phyloP scores from a whole-genome alignment of 495 filamentous ascomycete species.

The Daldinia vernicosa region DNA sequence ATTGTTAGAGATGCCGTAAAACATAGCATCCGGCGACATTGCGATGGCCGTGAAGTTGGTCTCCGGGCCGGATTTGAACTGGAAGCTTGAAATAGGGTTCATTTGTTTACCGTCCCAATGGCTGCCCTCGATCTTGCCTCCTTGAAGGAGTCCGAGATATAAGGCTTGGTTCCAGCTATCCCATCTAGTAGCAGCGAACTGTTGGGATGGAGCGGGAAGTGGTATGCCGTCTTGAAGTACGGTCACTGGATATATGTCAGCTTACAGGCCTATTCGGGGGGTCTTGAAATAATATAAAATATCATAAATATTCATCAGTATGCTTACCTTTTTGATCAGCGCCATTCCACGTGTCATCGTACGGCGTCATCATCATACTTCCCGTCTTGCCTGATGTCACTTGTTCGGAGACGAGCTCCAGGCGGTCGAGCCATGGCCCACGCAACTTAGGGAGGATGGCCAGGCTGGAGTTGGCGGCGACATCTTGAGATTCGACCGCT shows the following conservation, averaged over 20 bases:
- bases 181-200: slow-evolving; percentile 38
- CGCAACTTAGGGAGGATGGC: slow-evolving; percentile 31
- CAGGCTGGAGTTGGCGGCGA: slow-evolving; percentile 36
- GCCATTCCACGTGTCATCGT: slow-evolving; percentile 33
- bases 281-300: not conserved
- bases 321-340: slow-evolving; percentile 29
- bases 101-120: slow-evolving; percentile 27
- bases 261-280: not conserved
- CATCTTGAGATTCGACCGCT: slow-evolving; percentile 29
- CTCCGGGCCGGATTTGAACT: slow-evolving; percentile 26
- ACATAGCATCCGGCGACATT: slow-evolving; percentile 37
- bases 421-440: slow-evolving; percentile 20
- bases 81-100: slow-evolving; percentile 14
- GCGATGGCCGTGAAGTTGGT: slow-evolving; percentile 40
- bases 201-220: slow-evolving; percentile 25
- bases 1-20: slow-evolving; percentile 39
- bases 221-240: slow-evolving; percentile 36
- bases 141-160: slow-evolving; percentile 27
- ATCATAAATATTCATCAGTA: not conserved
- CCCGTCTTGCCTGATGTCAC: slow-evolving; percentile 24
- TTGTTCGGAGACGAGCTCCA: slow-evolving; percentile 34
- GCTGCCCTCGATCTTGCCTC: slow-evolving; percentile 25
- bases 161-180: slow-evolving; percentile 33
- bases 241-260: slow-evolving; percentile 27
- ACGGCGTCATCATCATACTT: slow-evolving; percentile 33